A percentile compares a stretch with the other conserved stretches of the same genome.
Evolutionary conservation across 331 rosid genomes (phyloP).

Genomic region (Phaseolus coccineus): DNA sequence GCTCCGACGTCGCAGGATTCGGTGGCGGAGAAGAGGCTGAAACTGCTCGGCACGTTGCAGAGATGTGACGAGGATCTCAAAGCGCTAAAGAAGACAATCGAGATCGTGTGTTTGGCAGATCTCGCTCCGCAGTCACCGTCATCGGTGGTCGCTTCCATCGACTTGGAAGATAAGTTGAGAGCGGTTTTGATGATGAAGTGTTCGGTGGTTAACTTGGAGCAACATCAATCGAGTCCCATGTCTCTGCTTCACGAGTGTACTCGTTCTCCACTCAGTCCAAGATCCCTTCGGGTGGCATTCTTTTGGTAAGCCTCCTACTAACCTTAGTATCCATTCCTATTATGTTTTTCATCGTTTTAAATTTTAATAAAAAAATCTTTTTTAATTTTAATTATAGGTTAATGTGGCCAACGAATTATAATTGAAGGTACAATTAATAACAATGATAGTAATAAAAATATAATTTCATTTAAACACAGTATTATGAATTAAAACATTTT

Average conservation of each 20-base stretch:
- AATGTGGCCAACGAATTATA: background rate
- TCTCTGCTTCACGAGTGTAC: slow-evolving; percentile 68
- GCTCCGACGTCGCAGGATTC: slow-evolving; percentile 41
- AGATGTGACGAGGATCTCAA: slow-evolving; percentile 82
- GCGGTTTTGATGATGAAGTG: slow-evolving; percentile 47
- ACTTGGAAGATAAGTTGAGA: slow-evolving; percentile 37
- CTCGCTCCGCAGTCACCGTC: background rate
- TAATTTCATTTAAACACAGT: too few relatives aligned
- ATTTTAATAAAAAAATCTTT: background rate
- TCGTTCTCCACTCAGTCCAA: slow-evolving; percentile 60
- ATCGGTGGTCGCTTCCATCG: background rate
- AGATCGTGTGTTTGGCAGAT: slow-evolving; percentile 58
- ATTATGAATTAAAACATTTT: too few relatives aligned
- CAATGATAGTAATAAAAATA: too few relatives aligned
- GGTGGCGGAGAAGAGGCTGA: slow-evolving; percentile 62
- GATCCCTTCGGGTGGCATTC: slow-evolving; percentile 51
- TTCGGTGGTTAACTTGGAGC: slow-evolving; percentile 50
- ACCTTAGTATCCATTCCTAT: background rate
- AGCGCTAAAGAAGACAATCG: slow-evolving; percentile 74
- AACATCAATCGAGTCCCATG: slow-evolving; percentile 72
- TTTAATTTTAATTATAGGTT: background rate
- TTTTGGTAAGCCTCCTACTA: slow-evolving; percentile 33
- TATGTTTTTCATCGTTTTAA: background rate
- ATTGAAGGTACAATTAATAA: too few relatives aligned
- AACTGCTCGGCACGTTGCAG: slow-evolving; percentile 74